A percentile compares a stretch with the other conserved stretches of the same genome.
Conservation (phyloP, 2,329 filamentous ascomycete species). For the Waltergamsia citrina region DNA sequence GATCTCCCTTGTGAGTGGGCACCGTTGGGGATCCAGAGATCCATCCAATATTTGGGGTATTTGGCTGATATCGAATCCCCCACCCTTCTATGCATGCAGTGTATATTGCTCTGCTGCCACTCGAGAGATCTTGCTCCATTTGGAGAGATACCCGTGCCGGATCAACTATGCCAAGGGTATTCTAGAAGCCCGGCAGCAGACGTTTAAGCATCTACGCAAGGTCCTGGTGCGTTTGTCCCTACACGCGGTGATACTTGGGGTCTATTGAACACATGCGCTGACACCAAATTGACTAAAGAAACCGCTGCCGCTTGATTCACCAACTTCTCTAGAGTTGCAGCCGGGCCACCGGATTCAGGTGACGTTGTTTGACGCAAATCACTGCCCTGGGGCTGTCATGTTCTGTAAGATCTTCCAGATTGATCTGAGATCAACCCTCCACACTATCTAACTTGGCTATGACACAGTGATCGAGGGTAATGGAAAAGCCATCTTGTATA, state of each 20-base stretch:
- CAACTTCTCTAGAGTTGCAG: constrained; percentile 64
- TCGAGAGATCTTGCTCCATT: constrained; percentile 65
- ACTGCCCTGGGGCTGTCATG: constrained; percentile 86
- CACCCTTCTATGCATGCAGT: constrained; percentile 26
- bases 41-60: no score
- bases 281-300: constrained; percentile 50
- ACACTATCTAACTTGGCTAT: no score
- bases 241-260: background rate
- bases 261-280: background rate
- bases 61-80: no score
- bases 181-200: constrained; percentile 62
- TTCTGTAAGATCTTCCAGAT: constrained; percentile 45
- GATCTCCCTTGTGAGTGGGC: constrained; percentile 57
- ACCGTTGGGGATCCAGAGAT: no score
- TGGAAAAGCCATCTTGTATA: constrained; percentile 70
- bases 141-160: constrained; percentile 71
- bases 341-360: constrained; percentile 64
- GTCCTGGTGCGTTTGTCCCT: constrained; percentile 44
- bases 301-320: constrained; percentile 72
- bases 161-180: constrained; percentile 75
- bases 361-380: constrained; percentile 84
- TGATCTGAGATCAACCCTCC: no score
- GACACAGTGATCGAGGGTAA: constrained; percentile 66
- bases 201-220: constrained; percentile 66
- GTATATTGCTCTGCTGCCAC: constrained; percentile 87